Percentiles rank a stretch among this genome's conserved stretches.
Conservation (phyloP, 1,284 basidiomycete species). For the Porogramme epimiltina region DNA sequence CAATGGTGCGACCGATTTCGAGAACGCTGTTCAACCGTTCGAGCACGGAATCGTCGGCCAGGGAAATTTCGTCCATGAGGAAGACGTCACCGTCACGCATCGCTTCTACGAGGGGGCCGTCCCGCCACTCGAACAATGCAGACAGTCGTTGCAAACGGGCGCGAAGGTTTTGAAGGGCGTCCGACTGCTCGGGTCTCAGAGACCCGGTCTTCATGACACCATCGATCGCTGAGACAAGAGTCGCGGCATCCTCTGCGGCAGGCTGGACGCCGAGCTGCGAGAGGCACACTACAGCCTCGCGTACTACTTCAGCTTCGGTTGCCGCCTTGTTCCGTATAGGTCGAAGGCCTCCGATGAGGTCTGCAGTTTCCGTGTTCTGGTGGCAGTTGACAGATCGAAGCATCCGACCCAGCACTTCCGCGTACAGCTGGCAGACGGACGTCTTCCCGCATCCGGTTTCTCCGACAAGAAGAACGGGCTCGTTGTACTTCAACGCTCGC, state of each 20-base stretch:
- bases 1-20: constrained; percentile 87
- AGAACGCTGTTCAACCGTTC: constrained; percentile 97
- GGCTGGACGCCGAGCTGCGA: constrained; percentile 39
- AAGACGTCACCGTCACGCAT: constrained; percentile 90
- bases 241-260: constrained; percentile 34
- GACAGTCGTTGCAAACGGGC: constrained; percentile 49
- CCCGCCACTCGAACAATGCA: constrained; percentile 96
- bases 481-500: constrained; percentile 85
- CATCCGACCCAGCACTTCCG: constrained; percentile 62
- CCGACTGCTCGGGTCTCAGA: constrained; percentile 33
- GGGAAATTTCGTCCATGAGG: constrained; percentile 95
- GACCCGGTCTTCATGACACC: constrained; percentile 36
- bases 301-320: constrained; percentile 46
- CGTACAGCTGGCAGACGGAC: constrained; percentile 91
- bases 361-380: constrained; percentile 99
- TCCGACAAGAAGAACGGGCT: constrained; percentile 96
- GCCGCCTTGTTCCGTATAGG: constrained; percentile 83
- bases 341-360: constrained; percentile 92
- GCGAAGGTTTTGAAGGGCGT: constrained; percentile 43
- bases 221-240: constrained; percentile 40
- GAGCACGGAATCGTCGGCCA: constrained; percentile 98
- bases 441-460: constrained; percentile 99
- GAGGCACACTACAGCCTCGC: constrained; percentile 46
- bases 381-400: constrained; percentile 92
- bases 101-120: constrained; percentile 92